Percentiles rank a stretch among this genome's conserved stretches.
Conservation (phyloP, 495 filamentous ascomycete species). For the Daldinia bambusicola region DNA sequence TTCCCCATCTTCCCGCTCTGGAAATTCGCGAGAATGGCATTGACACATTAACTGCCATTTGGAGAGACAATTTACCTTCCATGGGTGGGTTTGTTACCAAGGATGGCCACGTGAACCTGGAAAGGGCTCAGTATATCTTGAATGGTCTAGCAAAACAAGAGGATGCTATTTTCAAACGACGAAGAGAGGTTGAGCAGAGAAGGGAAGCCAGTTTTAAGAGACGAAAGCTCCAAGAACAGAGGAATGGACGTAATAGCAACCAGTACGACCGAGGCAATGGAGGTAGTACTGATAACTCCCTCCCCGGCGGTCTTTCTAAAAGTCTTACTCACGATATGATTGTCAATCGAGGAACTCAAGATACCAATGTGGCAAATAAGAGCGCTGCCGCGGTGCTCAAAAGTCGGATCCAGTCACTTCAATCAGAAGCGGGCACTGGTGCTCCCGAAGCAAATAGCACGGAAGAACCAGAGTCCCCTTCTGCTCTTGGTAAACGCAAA, state of each 20-base stretch:
- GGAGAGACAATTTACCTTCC: constrained; percentile 87
- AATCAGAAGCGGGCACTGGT: constrained; percentile 44
- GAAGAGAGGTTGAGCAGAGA: constrained; percentile 83
- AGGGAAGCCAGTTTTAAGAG: constrained; percentile 80
- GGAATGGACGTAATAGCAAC: constrained; percentile 54
- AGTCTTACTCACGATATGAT: constrained; percentile 86
- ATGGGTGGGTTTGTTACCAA: constrained; percentile 97
- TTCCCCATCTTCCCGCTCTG: constrained; percentile 94
- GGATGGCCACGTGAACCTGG: constrained; percentile 90
- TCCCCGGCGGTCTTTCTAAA: constrained; percentile 59
- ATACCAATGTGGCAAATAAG: constrained; percentile 89
- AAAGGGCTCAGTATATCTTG: constrained; percentile 87
- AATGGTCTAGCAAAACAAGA: constrained; percentile 93
- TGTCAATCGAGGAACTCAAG: constrained; percentile 77
- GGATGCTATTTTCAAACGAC: constrained; percentile 88
- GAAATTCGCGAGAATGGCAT: constrained; percentile 98
- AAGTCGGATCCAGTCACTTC: constrained; percentile 72
- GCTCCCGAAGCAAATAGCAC: constrained; percentile 33
- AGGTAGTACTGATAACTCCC: constrained; percentile 14
- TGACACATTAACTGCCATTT: constrained; percentile 93
- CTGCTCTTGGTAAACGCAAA: constrained; percentile 65
- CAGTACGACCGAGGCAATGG: constrained; percentile 61
- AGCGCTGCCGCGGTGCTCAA: constrained; percentile 92
- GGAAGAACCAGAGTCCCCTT: constrained; percentile 49
- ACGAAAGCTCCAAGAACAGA: constrained; percentile 74